Percentiles rank a stretch among this genome's conserved stretches.
These are phyloP conservation scores for Mollisia scopiformis DNA, from an alignment of 2,329 filamentous ascomycete genomes.

Conservation along the genomic window DNA sequence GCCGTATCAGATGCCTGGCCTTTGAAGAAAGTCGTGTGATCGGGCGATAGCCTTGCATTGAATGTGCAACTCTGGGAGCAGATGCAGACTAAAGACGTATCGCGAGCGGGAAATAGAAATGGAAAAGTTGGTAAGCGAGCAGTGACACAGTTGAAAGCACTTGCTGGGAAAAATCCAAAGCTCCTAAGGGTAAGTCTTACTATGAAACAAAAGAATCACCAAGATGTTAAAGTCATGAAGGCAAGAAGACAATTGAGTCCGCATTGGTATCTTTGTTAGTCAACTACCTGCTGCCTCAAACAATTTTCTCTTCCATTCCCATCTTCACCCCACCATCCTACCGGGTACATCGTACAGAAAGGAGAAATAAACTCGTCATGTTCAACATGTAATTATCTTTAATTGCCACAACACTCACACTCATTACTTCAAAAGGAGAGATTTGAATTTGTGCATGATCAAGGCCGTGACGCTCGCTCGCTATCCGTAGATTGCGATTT, in stretches of 20 bases:
- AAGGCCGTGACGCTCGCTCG: slow-evolving; percentile 17
- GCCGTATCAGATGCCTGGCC: neutral
- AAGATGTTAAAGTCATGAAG: neutral
- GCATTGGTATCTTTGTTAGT: neutral
- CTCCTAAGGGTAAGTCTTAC: neutral
- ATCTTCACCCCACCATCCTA: neutral
- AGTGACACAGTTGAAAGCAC: neutral
- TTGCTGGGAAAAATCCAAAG: neutral
- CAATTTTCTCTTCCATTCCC: neutral
- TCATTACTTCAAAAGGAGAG: slow-evolving; percentile 22
- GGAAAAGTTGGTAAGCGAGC: neutral
- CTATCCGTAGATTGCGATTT: slow-evolving; percentile 22
- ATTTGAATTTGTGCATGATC: slow-evolving; percentile 8
- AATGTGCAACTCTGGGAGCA: neutral
- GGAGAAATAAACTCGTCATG: neutral
- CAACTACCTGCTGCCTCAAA: neutral
- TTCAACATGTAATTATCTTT: slow-evolving; percentile 10
- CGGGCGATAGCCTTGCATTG: neutral
- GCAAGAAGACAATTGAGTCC: neutral
- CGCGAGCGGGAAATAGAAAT: neutral
- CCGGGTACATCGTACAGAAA: neutral
- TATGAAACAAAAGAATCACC: neutral
- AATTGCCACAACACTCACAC: neutral
- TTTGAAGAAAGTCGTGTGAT: neutral
- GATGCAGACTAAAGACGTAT: neutral